Base-by-base conservation (phyloP, 768 basidiomycete species). In the Russula earlei region DNA sequence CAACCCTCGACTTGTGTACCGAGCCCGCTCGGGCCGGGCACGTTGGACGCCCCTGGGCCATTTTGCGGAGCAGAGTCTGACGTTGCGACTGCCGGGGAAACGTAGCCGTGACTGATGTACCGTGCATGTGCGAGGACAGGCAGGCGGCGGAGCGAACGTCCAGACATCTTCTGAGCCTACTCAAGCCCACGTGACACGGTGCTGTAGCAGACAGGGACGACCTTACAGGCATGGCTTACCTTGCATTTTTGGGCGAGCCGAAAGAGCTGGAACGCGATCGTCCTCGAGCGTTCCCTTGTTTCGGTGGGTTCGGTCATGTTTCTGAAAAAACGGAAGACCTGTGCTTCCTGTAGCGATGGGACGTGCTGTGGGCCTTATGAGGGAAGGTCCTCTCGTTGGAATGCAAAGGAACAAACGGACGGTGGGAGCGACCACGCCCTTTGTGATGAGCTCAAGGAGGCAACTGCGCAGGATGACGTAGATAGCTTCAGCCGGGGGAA, bases 51-150 rank as follows among this genome's bases (percentile, higher is more conserved):
- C 10, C 17, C 36, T 12, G 41, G 15, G 36, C 54, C 52, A 48
- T 49, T 54, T 36, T 58, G 46, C 7, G 19, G 27, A 4, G 46
- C 27, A 15, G 22, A 22, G 38, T 54, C 56, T 20, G 29, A 54
- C 5, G 60, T 24, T 19, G 55, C 29, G 17, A 34, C 11, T 10
- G 52, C 22, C 20, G 33, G 22, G 14, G 48, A 41, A 6, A 40
- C 33, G 11, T 60, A 54, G 24, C 54, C 55, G 2, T 66, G 61
- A 27, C 84, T 79, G 48, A 97, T 83, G 66, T 91, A 85, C 8
- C 81, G 77, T 4, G 95, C 91, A 44, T 96, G 82, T 1, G 94
- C 91, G 19, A 98, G 80, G 44, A 98, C 91, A 3, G 96, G 96
- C n/a, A 99, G 75, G 7, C 93, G 83, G 12, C 96, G 82, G 12